Conservation (phyloP, 345 rosid genomes). For the Physaria fendleri region DNA sequence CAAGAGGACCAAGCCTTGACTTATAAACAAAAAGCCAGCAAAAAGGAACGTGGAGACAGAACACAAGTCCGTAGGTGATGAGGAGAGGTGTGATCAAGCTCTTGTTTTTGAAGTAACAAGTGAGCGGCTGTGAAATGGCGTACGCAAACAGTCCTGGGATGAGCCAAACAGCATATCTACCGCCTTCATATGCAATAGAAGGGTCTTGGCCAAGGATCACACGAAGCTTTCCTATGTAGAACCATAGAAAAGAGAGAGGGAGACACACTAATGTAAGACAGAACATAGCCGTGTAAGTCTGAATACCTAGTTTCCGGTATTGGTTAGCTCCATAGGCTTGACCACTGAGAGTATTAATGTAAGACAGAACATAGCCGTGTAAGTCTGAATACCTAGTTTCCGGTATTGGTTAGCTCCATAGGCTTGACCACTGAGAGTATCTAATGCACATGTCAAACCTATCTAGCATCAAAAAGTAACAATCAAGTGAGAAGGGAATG, state of each 20-base stretch:
- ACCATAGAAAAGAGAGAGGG: slow-evolving; percentile 53
- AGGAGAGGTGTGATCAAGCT: slow-evolving; percentile 52
- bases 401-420: slow-evolving; percentile 59
- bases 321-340: slow-evolving; percentile 78
- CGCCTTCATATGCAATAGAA: slow-evolving; percentile 46
- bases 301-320: slow-evolving; percentile 45
- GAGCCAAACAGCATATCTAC: slow-evolving; percentile 46
- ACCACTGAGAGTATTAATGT: slow-evolving; percentile 57
- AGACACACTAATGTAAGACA: slow-evolving; percentile 45
- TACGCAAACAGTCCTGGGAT: slow-evolving; percentile 55
- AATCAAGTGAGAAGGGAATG: neutral
- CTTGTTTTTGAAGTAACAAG: slow-evolving; percentile 51
- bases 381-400: slow-evolving; percentile 48
- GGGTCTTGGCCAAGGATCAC: slow-evolving; percentile 53
- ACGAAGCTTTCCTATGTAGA: slow-evolving; percentile 46
- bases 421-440: slow-evolving; percentile 79
- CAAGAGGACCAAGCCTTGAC: slow-evolving; percentile 37
- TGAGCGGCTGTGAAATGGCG: slow-evolving; percentile 44
- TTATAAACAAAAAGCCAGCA: slow-evolving; percentile 56
- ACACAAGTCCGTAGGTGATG: slow-evolving; percentile 30
- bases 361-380: slow-evolving; percentile 55
- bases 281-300: slow-evolving; percentile 53
- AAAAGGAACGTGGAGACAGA: slow-evolving; percentile 45
- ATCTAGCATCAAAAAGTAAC: slow-evolving; percentile 30
- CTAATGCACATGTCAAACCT: slow-evolving; percentile 72